These are phyloP conservation scores for Pseudognaphalium luteoalbum DNA, from an alignment of 129 eudicot species.

Conservation along the genomic window DNA sequence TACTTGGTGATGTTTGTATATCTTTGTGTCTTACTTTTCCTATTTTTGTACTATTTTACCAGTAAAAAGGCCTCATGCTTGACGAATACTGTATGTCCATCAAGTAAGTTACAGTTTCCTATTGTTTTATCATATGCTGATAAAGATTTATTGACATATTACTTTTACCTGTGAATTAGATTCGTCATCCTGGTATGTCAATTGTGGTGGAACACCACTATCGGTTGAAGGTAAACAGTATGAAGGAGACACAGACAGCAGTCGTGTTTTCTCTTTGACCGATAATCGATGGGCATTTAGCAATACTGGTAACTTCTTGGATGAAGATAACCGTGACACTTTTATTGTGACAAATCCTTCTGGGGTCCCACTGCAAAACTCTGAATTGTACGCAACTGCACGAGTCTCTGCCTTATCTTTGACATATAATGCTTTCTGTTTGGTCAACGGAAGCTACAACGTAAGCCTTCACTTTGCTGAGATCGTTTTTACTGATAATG, in stretches of 20 bases:
- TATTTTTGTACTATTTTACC: conserved; percentile 10
- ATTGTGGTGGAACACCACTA: conserved; percentile 66
- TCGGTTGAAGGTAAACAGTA: conserved; percentile 27
- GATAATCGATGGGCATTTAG: conserved; percentile 64
- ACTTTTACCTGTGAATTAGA: conserved; percentile 29
- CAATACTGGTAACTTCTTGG: conserved; percentile 74
- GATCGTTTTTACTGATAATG: conserved; percentile 51
- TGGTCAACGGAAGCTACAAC: conserved; percentile 57
- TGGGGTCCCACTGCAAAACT: conserved; percentile 17
- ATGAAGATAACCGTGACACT: conserved; percentile 19
- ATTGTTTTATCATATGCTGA: conserved; percentile 13
- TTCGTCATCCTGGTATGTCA: conserved; percentile 49
- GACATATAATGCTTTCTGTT: conserved; percentile 67
- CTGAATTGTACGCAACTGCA: conserved; percentile 49
- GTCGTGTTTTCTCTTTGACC: conserved; percentile 36
- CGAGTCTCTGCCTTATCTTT: conserved; percentile 65
- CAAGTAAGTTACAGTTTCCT: conserved; percentile 24
- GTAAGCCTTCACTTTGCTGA: conserved; percentile 90
- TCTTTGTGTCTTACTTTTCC: not conserved
- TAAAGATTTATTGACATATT: conserved; percentile 13
- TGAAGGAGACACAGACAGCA: conserved; percentile 41
- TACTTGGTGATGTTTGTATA: not conserved
- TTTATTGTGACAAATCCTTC: conserved; percentile 20
- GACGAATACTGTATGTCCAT: conserved; percentile 23
- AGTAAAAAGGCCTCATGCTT: conserved; percentile 37